Conservation (phyloP, 129 eudicot species). For the Pseudognaphalium luteoalbum region DNA sequence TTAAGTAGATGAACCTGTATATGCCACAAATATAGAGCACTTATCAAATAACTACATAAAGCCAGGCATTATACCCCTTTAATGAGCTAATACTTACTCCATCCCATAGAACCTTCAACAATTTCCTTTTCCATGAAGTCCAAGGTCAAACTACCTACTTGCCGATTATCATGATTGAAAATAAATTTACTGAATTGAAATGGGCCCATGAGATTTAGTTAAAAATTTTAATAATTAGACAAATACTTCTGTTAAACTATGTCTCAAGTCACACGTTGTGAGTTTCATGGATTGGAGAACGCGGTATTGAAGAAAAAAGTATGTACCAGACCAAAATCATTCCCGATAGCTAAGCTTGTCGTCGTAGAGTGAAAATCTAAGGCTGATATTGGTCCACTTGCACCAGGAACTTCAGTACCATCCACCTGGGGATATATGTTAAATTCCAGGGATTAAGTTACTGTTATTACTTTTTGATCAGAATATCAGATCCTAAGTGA, state of each 20-base stretch:
- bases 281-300: constrained; percentile 16
- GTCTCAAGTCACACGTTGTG: constrained; percentile 13
- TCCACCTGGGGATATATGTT: constrained; percentile 49
- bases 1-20: constrained; percentile 56
- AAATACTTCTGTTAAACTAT: constrained; percentile 12
- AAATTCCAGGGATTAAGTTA: constrained; percentile 26
- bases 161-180: background rate
- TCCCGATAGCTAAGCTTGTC: constrained; percentile 62
- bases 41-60: constrained; percentile 9
- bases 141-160: constrained; percentile 10
- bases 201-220: constrained; percentile 4
- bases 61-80: constrained; percentile 12
- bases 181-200: constrained; percentile 16
- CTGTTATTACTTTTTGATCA: constrained; percentile 19
- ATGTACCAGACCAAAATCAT: constrained; percentile 76
- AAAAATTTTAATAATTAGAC: background rate
- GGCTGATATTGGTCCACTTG: constrained; percentile 64
- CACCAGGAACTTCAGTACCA: constrained; percentile 56
- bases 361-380: constrained; percentile 59
- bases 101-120: constrained; percentile 6
- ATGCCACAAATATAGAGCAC: background rate
- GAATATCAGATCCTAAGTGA: constrained; percentile 10
- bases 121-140: constrained; percentile 5
- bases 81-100: constrained; percentile 13
- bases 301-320: constrained; percentile 7